Evolutionary conservation across 2,329 filamentous ascomycete species (phyloP), one percentile per base, ranked within the genome.

Genomic region (Colletotrichum scovillei): DNA sequence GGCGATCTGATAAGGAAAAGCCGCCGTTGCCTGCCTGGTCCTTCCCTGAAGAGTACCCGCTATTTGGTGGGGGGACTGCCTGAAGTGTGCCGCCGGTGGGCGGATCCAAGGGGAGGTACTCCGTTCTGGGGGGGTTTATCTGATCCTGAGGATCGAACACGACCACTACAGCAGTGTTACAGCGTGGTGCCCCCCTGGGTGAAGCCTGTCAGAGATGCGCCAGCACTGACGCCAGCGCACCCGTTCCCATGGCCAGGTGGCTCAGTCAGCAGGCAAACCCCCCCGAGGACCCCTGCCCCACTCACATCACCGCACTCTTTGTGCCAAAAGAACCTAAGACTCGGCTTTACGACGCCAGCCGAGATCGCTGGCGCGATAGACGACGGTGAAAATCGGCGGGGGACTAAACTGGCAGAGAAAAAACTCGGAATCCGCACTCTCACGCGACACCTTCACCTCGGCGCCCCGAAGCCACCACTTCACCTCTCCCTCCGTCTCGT

Each of bases 1-100:
- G 66, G 66, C 60, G 59, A 70, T 73, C 70, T 73, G 70, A 73
- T 73, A 73, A 73, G 70, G 70, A 49, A 32, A 73, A 70, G 59
- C 66, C 60, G 60, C 60, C 12, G 12, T 63, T 63, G 42, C 42
- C 42, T 49, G 42, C 42, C 42, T 2, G 60, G 42, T 42, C 42
- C 42, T 30, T 26, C 52, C 32, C 12, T 62, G 32, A n/a, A 14
- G 26, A 32, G 35, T 26, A 12, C 24, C 64, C 64, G 49, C 64
- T 35, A 12, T 46, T 5, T 35, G 16, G 60, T 56, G 38, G 67
- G 62, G 53, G 38, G 35, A 16, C 14, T 16, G 14, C 16, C 14
- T 42, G 14, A 6, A 16, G 60, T 53, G 64, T 65, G 59, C 38
- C 42, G 42, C 42, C 42, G 42, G 53, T n/a, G 42, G 26, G 42